A percentile compares a stretch with the other conserved stretches of the same genome.
Evolutionary conservation across 169 alveolate genomes (phyloP).

Genomic region (Plasmodium billcollinsi): DNA sequence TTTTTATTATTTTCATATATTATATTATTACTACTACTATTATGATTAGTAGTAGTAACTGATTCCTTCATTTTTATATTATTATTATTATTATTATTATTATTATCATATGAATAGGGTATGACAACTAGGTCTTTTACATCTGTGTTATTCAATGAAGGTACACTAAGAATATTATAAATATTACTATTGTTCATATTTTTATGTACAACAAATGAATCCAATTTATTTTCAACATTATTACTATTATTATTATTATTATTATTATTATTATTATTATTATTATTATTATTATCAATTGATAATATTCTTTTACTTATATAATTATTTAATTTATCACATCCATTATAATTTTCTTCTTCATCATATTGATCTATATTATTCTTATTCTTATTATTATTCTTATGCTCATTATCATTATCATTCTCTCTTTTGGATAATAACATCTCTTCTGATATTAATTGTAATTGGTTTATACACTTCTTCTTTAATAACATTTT

Average conservation of each 20-base stretch:
- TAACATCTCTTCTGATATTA: background rate
- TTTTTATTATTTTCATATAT: conserved; percentile 14
- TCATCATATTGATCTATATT: conserved; percentile 28
- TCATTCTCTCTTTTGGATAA: background rate
- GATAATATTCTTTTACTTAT: background rate
- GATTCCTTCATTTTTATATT: conserved; percentile 18
- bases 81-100: background rate
- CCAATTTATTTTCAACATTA: conserved; percentile 18
- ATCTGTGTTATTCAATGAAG: conserved; percentile 20
- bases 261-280: background rate
- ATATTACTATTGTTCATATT: conserved; percentile 3
- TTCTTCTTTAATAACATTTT: conserved; percentile 3
- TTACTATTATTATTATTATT: no score
- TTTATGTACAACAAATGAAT: conserved; percentile 20
- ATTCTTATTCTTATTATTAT: conserved; percentile 11
- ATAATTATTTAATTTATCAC: background rate
- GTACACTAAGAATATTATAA: no score
- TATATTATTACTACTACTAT: background rate
- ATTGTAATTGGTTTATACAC: background rate
- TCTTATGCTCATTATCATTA: conserved; percentile 6
- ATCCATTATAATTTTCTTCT: conserved; percentile 21
- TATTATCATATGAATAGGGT: conserved; percentile 45
- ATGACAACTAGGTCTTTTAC: conserved; percentile 65
- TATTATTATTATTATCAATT: background rate
- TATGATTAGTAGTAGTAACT: no score